Base-by-base conservation (phyloP, 2,329 filamentous ascomycete genomes). In the Dothistroma septosporum region DNA sequence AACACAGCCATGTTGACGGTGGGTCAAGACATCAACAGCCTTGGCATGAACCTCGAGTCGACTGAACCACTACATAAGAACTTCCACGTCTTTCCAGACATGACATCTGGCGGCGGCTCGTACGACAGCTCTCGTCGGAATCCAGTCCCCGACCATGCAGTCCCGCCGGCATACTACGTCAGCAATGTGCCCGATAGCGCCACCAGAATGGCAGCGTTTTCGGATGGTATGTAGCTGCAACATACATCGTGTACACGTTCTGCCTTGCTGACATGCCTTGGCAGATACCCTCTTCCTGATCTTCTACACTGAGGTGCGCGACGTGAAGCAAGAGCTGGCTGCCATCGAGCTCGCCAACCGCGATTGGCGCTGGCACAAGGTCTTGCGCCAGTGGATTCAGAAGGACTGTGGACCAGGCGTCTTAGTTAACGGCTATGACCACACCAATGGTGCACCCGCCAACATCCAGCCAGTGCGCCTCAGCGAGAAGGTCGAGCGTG, bases 211-310 rank as follows among this genome's bases (percentile, higher is more conserved):
- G 61, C 61, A 32, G 69, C 70, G 12, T 71, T 76, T 61, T 72
- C 71, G 35, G 74, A 76, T 56, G 71, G 71, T 73, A 65, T 58
- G 67, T 50, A 35, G n/a, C 24, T 14, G 35, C 48, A 19, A 8
- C 41, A 24, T 55, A 14, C 22, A 11, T 44, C 24, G 10, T 35
- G 11, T 31, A 28, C 12, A 7, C 47, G 19, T 35, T 49, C 22
- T 5, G 19, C 12, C 44, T 19, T 37, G 53, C 65, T 66, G 56
- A 69, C 37, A 46, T 12, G n/a, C n/a, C 37, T 41, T 79, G 47
- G 80, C 85, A 64, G 86, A 89, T 71, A 88, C 86, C 0, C 77
- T 89, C 4, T 87, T 89, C 71, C 86, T 85, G 70, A 87, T 88
- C 61, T 89, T 89, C 78, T 89, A 88, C 75, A 85, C 84, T 64